Evolutionary conservation across 140 eudicot species (phyloP), one percentile per base, ranked within the genome.

Genomic region (Ambrosia hybrid): DNA sequence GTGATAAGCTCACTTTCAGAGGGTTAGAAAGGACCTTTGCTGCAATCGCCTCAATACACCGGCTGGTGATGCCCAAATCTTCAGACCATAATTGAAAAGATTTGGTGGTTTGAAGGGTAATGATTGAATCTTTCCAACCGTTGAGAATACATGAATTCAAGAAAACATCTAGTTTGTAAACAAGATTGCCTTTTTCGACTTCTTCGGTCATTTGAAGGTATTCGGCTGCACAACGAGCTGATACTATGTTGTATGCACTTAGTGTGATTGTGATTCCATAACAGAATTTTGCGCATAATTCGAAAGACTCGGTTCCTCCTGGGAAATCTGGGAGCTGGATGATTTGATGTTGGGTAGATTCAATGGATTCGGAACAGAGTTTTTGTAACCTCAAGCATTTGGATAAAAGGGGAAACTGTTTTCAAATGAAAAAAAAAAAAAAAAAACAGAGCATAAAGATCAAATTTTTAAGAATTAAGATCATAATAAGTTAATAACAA

Each of bases 161-260:
- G 84, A 94, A 94, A 26, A 83, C 87, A n/a, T 94, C 97, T 26
- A 94, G 77, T 70, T 94, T 94, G 88, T 74, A 82, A 12, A 91
- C 76, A 36, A 94, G 76, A 45, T 94, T 94, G 5, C 99, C 99
- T 73, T 88, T 90, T 66, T 94, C 99, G 11, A 85, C 96, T 6
- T 90, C 95, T 77, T 94, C 97, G 0, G 89, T 82, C 99, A 94
- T 94, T 68, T 85, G 90, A 45, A 94, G 99, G 67, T 88, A 94
- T 71, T 94, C 96, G 11, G 97, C 85, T 9, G 97, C 97, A 30
- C 97, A 90, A 2, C 96, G 80, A 4, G 81, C 86, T 0, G 99
- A 75, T 37, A 94, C 91, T 3, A 94, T 81, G 92, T 94, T 94
- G 86, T 81, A 83, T 41, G 99, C 95, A 68, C 95, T 90, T 13